These are phyloP conservation scores for Garcia nutans DNA, from an alignment of 345 rosid species.

Conservation along the genomic window DNA sequence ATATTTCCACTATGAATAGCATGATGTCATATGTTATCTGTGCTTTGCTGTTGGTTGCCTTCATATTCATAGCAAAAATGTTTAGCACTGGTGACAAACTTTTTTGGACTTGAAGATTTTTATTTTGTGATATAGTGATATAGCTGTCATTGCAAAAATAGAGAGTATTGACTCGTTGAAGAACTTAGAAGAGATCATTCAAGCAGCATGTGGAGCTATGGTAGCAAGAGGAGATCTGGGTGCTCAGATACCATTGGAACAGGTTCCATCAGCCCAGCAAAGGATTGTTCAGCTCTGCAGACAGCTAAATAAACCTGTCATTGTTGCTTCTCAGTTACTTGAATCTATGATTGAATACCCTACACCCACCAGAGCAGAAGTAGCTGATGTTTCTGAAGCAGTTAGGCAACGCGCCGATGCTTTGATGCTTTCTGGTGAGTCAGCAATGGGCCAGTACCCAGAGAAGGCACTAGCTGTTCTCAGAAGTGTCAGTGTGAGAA, in stretches of 20 bases:
- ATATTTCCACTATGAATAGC: neutral
- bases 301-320: constrained; percentile 87
- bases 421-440: constrained; percentile 97
- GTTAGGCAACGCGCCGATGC: constrained; percentile 98
- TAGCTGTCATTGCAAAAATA: constrained; percentile 90
- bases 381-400: constrained; percentile 98
- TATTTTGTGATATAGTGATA: constrained; percentile 52
- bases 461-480: constrained; percentile 93
- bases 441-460: constrained; percentile 99
- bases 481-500: constrained; percentile 88
- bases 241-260: constrained; percentile 98
- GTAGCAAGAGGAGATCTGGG: constrained; percentile 99
- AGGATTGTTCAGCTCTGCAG: constrained; percentile 85
- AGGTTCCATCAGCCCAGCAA: constrained; percentile 96
- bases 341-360: constrained; percentile 99
- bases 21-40: neutral
- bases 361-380: constrained; percentile 99
- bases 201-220: constrained; percentile 99
- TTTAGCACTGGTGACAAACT: neutral
- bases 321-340: constrained; percentile 92
- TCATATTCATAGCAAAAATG: neutral
- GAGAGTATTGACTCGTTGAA: constrained; percentile 89
- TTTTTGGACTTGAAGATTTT: constrained; percentile 13
- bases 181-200: constrained; percentile 85
- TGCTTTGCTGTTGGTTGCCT: neutral